Percentiles rank a stretch among this genome's conserved stretches.
Conservation (phyloP, 768 basidiomycete species). For the Ramaria rubella region DNA sequence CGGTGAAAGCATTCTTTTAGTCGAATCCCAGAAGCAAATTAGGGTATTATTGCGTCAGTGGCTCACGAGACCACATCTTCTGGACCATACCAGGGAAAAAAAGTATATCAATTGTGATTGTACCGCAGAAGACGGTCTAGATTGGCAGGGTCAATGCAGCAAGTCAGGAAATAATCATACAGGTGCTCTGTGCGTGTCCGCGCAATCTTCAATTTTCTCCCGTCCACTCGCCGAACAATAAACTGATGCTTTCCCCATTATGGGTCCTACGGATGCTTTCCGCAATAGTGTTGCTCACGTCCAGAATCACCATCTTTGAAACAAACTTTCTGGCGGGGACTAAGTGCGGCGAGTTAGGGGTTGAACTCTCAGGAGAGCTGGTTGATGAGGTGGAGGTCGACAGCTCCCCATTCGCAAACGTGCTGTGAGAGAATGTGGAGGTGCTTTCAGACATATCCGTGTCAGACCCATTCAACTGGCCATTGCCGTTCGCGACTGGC, state of each 20-base stretch:
- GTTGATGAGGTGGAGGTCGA: constrained; percentile 7
- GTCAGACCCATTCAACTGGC: background rate
- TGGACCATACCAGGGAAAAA: no score
- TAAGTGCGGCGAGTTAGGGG: constrained; percentile 8
- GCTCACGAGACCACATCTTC: no score
- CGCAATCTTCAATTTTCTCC: background rate
- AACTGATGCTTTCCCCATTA: constrained; percentile 88
- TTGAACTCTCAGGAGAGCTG: constrained; percentile 14
- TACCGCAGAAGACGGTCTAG: background rate
- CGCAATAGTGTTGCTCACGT: constrained; percentile 86
- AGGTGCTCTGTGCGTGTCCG: background rate
- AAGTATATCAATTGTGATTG: no score
- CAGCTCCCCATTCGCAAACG: constrained; percentile 9
- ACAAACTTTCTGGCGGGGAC: constrained; percentile 35
- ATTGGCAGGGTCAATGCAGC: background rate
- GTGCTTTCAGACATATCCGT: background rate
- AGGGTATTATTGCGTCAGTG: no score
- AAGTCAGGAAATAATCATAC: constrained; percentile 7
- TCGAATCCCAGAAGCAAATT: no score
- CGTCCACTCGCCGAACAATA: constrained; percentile 76
- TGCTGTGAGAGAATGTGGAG: constrained; percentile 9
- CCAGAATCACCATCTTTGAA: constrained; percentile 80
- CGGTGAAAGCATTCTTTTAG: no score
- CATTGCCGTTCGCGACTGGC: background rate
- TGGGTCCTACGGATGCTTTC: constrained; percentile 95